phyloP scores from a whole-genome alignment of 2,329 filamentous ascomycete genomes.

The Clonostachys sp. region DNA sequence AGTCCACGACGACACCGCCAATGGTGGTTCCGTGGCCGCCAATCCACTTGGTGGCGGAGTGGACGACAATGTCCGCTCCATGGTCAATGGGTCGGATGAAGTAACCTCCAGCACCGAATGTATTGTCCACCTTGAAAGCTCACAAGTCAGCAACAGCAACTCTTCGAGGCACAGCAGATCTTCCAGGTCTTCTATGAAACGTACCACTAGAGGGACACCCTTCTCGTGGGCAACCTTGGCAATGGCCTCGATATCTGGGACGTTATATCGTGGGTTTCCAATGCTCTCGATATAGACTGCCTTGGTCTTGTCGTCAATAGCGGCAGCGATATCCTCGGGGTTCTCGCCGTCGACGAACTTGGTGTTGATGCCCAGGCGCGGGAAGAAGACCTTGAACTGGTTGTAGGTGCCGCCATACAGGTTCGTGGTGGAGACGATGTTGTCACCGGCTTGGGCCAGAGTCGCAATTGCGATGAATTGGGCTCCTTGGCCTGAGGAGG shows the following conservation, averaged over 20 bases:
- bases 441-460: conserved; percentile 84
- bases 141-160: background rate
- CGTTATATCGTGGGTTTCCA: conserved; percentile 89
- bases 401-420: conserved; percentile 96
- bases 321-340: conserved; percentile 70
- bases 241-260: conserved; percentile 87
- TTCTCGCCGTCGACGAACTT: conserved; percentile 85
- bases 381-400: conserved; percentile 88
- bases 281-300: conserved; percentile 89
- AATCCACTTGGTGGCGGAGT: conserved; percentile 97
- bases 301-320: conserved; percentile 92
- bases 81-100: conserved; percentile 83
- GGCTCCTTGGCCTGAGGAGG: conserved; percentile 82
- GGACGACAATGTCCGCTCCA: conserved; percentile 89
- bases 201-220: conserved; percentile 60
- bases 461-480: conserved; percentile 87
- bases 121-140: conserved; percentile 74
- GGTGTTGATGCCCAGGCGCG: conserved; percentile 80
- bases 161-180: no score
- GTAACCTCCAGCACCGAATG: conserved; percentile 90
- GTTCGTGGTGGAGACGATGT: conserved; percentile 87
- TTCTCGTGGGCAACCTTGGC: conserved; percentile 69
- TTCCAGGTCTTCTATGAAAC: conserved; percentile 14
- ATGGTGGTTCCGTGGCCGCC: conserved; percentile 93
- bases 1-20: conserved; percentile 79